Evolutionary conservation across 116 monocot species (phyloP).

Genomic region (Phalaenopsis hybrid): DNA sequence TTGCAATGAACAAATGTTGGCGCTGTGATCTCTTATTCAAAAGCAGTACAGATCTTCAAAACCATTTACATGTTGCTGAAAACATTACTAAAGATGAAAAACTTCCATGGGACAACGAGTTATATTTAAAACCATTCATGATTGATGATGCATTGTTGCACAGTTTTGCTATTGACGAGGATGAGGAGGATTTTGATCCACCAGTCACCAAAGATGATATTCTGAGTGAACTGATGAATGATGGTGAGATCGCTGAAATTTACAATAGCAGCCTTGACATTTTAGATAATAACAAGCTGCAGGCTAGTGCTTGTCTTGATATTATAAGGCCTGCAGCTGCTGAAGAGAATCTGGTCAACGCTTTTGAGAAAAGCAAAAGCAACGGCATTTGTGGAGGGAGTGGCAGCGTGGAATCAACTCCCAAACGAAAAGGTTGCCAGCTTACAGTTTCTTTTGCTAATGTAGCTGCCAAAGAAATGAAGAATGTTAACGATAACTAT

Average conservation of each 20-base stretch:
- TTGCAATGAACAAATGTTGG: constrained; percentile 73
- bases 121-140: constrained; percentile 74
- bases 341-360: constrained; percentile 5
- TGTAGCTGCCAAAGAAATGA: constrained; percentile 53
- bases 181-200: constrained; percentile 50
- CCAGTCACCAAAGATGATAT: constrained; percentile 38
- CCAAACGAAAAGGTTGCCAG: constrained; percentile 25
- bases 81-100: constrained; percentile 20
- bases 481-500: constrained; percentile 70
- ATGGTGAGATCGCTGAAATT: constrained; percentile 19
- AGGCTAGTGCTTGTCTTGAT: constrained; percentile 3
- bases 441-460: constrained; percentile 47
- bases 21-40: constrained; percentile 34
- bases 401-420: constrained; percentile 2
- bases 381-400: constrained; percentile 16
- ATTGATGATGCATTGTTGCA: constrained; percentile 74
- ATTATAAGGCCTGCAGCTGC: background rate
- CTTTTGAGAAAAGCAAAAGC: constrained; percentile 14
- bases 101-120: constrained; percentile 60
- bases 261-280: background rate
- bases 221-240: constrained; percentile 29
- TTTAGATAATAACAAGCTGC: constrained; percentile 9
- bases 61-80: constrained; percentile 40
- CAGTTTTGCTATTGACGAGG: constrained; percentile 47
- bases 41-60: constrained; percentile 29